Conservation (phyloP, 768 basidiomycete species). For the Pleurotus tuber-regium region DNA sequence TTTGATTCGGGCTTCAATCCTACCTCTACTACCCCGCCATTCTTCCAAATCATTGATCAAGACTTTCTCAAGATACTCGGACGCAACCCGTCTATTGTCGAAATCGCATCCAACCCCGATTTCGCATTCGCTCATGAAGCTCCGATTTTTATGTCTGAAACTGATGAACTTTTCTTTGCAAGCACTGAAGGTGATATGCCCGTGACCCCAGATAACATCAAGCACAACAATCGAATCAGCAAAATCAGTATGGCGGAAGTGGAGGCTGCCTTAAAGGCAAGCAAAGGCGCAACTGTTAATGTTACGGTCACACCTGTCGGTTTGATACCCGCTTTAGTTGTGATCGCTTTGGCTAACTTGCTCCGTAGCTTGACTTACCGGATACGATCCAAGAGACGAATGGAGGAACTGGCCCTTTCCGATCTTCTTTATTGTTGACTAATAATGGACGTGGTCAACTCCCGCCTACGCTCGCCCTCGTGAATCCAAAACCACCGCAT, state of each 20-base stretch:
- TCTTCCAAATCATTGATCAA: conserved; percentile 50
- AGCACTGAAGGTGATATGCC: conserved; percentile 61
- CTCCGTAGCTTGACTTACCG: conserved; percentile 52
- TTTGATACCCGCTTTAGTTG: background rate
- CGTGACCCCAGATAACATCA: conserved; percentile 52
- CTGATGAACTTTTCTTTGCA: conserved; percentile 69
- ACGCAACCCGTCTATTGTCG: conserved; percentile 48
- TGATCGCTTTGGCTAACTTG: conserved; percentile 1
- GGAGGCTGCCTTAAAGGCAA: conserved; percentile 38
- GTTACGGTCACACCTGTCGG: conserved; percentile 45
- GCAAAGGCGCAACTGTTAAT: conserved; percentile 35
- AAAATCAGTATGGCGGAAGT: conserved; percentile 62
- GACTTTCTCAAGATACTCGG: conserved; percentile 63
- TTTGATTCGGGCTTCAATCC: conserved; percentile 54
- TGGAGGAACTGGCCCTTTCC: conserved; percentile 63
- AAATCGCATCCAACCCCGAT: conserved; percentile 56
- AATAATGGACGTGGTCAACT: conserved; percentile 63
- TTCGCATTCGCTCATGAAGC: conserved; percentile 81
- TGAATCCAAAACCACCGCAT: conserved; percentile 61
- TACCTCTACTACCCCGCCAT: conserved; percentile 50
- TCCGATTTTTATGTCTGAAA: conserved; percentile 59
- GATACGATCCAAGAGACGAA: conserved; percentile 70
- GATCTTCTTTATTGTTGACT: conserved; percentile 54
- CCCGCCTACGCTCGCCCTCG: conserved; percentile 60
- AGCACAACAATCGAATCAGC: conserved; percentile 58